Base-by-base conservation (phyloP, 1,284 basidiomycete species). In the Cutaneotrichosporon sp. region DNA sequence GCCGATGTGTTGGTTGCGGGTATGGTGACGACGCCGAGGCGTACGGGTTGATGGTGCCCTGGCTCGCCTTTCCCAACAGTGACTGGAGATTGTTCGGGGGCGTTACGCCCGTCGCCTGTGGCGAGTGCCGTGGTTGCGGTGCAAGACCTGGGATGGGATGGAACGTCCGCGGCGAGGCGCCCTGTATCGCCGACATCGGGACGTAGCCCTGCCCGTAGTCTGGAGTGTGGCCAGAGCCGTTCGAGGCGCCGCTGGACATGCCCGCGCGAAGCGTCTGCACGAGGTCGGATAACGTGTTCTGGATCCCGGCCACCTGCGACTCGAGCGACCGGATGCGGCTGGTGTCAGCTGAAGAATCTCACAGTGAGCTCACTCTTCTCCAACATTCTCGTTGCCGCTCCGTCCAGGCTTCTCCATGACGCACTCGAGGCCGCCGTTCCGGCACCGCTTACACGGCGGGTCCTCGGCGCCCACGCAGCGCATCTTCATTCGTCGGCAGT, bases 351-450 rank as follows among this genome's bases (percentile, higher is more conserved):
- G 0, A 2, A 16, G 13, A 3, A 8, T 7, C 1, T 8, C 1
- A 1, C 22, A 27, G 29, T 33, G 54, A n/a, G 83, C 89, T 78
- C 76, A 92, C 90, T 74, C 73, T 20, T 93, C 92, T 51, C 93
- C 81, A 2, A 89, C 89, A n/a, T 54, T 36, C 2, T 68, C 82
- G 88, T 52, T 58, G 6, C 45, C 56, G 9, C 62, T 87, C 55
- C 89, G 88, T 1, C 90, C 91, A 42, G 92, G 92, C 71, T 94
- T 94, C 78, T 95, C 92, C 76, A 95, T 93, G 34, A 94, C 83
- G 81, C 92, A 95, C 54, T 92, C 90, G 14, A 94, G 83, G 2
- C 89, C 89, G 34, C 89, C 88, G 71, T 92, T 89, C 51, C 89
- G 84, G 78, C 92, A 95, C 42, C 92, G 86, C 72, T 90, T 88